A percentile compares a stretch with the other conserved stretches of the same genome.
Evolutionary conservation across 805 yeast species (phyloP).

Genomic region (Hanseniaspora occidentalis): DNA sequence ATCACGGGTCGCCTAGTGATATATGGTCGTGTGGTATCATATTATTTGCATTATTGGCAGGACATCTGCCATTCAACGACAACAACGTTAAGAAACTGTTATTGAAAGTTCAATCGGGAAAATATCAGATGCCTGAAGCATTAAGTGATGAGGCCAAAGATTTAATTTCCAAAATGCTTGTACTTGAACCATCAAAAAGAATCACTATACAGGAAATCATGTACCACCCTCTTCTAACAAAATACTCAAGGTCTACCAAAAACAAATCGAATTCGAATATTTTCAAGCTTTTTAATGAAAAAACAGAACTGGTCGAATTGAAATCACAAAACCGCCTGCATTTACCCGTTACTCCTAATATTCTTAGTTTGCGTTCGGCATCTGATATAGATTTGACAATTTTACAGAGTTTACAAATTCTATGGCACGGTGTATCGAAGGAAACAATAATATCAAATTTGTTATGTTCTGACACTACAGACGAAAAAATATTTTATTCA

Average conservation of each 20-base stretch:
- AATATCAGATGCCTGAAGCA: slow-evolving; percentile 56
- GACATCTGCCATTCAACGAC: slow-evolving; percentile 76
- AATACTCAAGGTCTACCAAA: slow-evolving; percentile 36
- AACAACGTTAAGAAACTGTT: slow-evolving; percentile 61
- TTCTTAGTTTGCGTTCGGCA: slow-evolving; percentile 15
- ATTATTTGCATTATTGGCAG: slow-evolving; percentile 64
- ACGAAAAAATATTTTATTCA: slow-evolving; percentile 74
- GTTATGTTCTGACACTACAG: slow-evolving; percentile 41
- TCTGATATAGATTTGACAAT: slow-evolving; percentile 63
- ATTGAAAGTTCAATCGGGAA: slow-evolving; percentile 66
- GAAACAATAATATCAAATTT: slow-evolving; percentile 43
- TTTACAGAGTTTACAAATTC: slow-evolving; percentile 57
- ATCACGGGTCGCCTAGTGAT: slow-evolving; percentile 78
- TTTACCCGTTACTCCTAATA: slow-evolving; percentile 6
- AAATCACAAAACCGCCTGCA: slow-evolving; percentile 1
- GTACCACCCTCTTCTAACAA: slow-evolving; percentile 64
- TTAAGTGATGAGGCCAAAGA: slow-evolving; percentile 55
- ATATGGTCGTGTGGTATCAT: slow-evolving; percentile 86
- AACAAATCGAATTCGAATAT: slow-evolving; percentile 16
- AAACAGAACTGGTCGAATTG: not conserved
- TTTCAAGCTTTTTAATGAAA: slow-evolving; percentile 12
- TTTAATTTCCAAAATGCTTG: slow-evolving; percentile 50
- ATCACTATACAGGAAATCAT: slow-evolving; percentile 56
- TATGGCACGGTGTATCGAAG: slow-evolving; percentile 69
- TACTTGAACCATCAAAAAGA: slow-evolving; percentile 60